phyloP scores from a whole-genome alignment of 2,329 filamentous ascomycete genomes.

The Diaporthe eres region DNA sequence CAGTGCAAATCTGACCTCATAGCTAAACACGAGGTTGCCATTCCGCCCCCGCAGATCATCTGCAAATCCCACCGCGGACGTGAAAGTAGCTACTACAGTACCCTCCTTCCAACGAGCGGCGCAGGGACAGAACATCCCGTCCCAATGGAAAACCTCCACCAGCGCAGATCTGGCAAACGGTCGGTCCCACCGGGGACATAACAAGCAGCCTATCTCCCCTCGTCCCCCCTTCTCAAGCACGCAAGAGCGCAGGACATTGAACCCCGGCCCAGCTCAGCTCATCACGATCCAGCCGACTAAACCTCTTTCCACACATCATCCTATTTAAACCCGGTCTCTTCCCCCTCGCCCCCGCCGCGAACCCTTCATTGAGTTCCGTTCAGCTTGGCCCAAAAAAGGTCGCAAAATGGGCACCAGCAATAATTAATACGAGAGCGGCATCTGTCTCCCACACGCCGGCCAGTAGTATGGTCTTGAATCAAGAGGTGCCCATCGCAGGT shows the following conservation, averaged over 20 bases:
- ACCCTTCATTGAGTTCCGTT: background rate
- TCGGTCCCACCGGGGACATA: slow-evolving; percentile 13
- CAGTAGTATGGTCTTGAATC: slow-evolving; percentile 11
- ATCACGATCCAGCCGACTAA: background rate
- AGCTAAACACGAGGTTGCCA: background rate
- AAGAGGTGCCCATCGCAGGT: slow-evolving; percentile 24
- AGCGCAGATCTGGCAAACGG: background rate
- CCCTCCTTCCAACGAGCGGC: background rate
- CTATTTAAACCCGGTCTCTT: background rate
- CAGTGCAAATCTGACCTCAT: background rate
- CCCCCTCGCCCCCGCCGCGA: background rate
- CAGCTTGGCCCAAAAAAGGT: background rate
- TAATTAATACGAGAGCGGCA: slow-evolving; percentile 19
- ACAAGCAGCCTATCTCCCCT: background rate
- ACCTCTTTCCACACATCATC: background rate
- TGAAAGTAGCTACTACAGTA: background rate
- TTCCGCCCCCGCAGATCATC: background rate
- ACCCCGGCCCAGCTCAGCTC: background rate
- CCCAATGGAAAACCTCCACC: background rate
- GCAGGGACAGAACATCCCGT: background rate
- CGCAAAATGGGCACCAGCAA: background rate
- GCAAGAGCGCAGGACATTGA: background rate
- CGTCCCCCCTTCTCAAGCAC: background rate
- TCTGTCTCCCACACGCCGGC: background rate
- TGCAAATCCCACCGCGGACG: background rate